Evolutionary conservation across 2,329 filamentous ascomycete species (phyloP).

Genomic region (Akanthomyces muscarius): DNA sequence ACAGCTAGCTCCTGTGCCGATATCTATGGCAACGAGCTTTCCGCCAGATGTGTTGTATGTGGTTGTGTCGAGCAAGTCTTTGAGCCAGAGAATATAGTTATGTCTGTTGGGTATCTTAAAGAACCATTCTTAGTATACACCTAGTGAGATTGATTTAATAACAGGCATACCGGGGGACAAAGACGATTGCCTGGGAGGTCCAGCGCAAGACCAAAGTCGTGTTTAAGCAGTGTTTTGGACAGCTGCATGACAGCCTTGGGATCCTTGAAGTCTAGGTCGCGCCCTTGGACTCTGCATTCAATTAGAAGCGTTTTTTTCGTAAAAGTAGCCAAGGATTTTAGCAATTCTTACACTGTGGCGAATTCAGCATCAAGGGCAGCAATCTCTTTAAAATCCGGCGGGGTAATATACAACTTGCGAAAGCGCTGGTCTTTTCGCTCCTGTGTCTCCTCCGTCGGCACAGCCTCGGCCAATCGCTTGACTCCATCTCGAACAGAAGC

Average conservation of each 20-base stretch:
- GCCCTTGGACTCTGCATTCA: slow-evolving; percentile 32
- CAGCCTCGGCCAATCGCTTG: neutral
- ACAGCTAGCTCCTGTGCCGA: slow-evolving; percentile 85
- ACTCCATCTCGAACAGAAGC: neutral
- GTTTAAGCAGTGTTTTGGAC: slow-evolving; percentile 66
- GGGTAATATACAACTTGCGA: slow-evolving; percentile 12
- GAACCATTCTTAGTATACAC: neutral
- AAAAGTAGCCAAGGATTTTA: too few species aligned
- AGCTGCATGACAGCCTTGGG: slow-evolving; percentile 73
- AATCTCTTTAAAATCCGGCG: slow-evolving; percentile 36
- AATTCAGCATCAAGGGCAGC: slow-evolving; percentile 40
- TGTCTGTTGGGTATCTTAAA: slow-evolving; percentile 60
- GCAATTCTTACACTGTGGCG: slow-evolving; percentile 34
- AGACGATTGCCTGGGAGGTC: slow-evolving; percentile 72
- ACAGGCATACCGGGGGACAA: slow-evolving; percentile 68
- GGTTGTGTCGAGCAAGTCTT: slow-evolving; percentile 72
- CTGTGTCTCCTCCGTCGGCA: neutral
- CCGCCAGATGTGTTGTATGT: slow-evolving; percentile 45
- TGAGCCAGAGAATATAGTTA: slow-evolving; percentile 89
- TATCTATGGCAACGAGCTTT: slow-evolving; percentile 69
- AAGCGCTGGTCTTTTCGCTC: slow-evolving; percentile 7
- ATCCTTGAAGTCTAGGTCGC: slow-evolving; percentile 74
- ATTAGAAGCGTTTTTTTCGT: neutral
- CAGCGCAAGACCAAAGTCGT: slow-evolving; percentile 70
- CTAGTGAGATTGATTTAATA: too few species aligned